These are phyloP conservation scores for Botrytis deweyae DNA, from an alignment of 2,329 filamentous ascomycete genomes.

Conservation along the genomic window DNA sequence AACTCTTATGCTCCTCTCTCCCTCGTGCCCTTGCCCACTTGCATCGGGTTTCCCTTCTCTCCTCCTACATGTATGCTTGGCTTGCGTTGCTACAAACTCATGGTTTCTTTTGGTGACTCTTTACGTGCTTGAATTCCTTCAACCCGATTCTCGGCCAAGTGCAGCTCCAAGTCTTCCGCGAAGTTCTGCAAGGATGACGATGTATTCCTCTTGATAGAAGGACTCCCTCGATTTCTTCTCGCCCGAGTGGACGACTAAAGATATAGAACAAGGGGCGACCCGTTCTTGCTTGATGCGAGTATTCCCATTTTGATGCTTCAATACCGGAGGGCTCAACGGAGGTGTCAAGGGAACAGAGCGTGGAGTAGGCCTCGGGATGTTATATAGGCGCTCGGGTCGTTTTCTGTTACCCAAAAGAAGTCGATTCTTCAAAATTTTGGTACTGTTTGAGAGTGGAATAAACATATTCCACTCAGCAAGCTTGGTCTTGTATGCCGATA, in stretches of 20 bases:
- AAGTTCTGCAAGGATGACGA: conserved; percentile 15
- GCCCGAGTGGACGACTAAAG: conserved; percentile 19
- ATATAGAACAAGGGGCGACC: neutral
- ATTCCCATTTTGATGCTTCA: neutral
- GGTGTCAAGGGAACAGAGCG: conserved; percentile 20
- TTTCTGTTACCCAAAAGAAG: conserved; percentile 2
- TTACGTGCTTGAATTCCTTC: neutral
- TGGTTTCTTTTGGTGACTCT: neutral
- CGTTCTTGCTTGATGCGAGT: conserved; percentile 3
- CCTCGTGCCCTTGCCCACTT: neutral
- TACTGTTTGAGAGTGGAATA: conserved; percentile 7
- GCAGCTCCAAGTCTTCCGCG: conserved; percentile 17
- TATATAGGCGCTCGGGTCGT: neutral
- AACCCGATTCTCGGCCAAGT: conserved; percentile 16
- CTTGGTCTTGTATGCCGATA: conserved; percentile 22
- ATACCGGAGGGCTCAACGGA: conserved; percentile 7
- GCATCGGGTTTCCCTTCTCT: neutral
- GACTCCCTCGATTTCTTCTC: neutral
- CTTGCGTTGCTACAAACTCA: neutral
- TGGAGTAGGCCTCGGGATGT: conserved; percentile 5
- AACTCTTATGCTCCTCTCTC: neutral
- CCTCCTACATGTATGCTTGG: neutral
- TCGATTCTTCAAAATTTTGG: conserved; percentile 10
- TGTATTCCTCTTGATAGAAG: conserved; percentile 21
- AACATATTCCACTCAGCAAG: conserved; percentile 21